A percentile compares a stretch with the other conserved stretches of the same genome.
These are phyloP conservation scores for Pluteus cervinus DNA, from an alignment of 768 basidiomycete species.

Conservation along the genomic window DNA sequence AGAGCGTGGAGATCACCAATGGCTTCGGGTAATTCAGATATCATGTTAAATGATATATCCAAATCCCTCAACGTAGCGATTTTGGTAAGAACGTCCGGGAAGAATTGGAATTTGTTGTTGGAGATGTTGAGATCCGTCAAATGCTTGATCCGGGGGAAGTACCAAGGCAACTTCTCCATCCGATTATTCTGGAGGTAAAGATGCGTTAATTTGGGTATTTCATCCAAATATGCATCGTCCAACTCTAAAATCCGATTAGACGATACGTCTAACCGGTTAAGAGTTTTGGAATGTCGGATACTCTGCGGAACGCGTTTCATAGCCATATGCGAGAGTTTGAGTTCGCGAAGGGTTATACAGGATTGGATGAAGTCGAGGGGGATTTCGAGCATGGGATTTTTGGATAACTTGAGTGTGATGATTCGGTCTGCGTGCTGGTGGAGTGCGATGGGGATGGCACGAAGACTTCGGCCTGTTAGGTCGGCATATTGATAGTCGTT, in stretches of 20 bases:
- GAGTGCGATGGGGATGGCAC: constrained; percentile 83
- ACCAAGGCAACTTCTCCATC: constrained; percentile 79
- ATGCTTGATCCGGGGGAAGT: constrained; percentile 67
- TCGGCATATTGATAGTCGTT: constrained; percentile 76
- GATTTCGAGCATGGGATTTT: constrained; percentile 94
- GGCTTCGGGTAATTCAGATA: constrained; percentile 74
- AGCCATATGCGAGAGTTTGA: constrained; percentile 85
- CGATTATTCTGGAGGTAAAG: constrained; percentile 89
- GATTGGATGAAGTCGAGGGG: constrained; percentile 95
- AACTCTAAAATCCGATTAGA: constrained; percentile 89
- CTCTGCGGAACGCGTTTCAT: constrained; percentile 90
- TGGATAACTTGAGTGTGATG: constrained; percentile 78
- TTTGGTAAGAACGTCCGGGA: constrained; percentile 73
- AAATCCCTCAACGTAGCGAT: constrained; percentile 75
- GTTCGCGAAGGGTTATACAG: constrained; percentile 76
- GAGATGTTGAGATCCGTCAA: constrained; percentile 86
- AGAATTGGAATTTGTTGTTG: constrained; percentile 82
- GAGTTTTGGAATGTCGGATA: constrained; percentile 64
- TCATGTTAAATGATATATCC: constrained; percentile 92
- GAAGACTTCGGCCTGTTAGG: constrained; percentile 72
- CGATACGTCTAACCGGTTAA: constrained; percentile 82
- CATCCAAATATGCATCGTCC: constrained; percentile 78
- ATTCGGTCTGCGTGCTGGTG: constrained; percentile 84
- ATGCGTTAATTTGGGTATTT: constrained; percentile 60
- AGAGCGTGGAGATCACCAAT: constrained; percentile 66